Evolutionary conservation across 2,329 filamentous ascomycete species (phyloP).

Genomic region (Aspergillus unguis): DNA sequence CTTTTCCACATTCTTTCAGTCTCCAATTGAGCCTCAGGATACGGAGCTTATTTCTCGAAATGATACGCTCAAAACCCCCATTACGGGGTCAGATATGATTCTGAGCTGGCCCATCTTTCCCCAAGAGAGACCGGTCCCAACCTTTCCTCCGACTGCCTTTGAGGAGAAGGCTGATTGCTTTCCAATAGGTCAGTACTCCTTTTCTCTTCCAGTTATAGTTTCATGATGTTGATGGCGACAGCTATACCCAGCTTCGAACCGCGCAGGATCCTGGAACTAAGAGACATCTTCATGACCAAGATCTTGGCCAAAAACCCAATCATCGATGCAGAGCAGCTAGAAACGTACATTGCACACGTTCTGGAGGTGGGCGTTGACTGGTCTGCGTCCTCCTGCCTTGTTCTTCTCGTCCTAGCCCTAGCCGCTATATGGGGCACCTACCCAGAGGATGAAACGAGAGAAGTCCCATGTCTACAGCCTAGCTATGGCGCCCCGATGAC

Average conservation of each 20-base stretch:
- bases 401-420: constrained; percentile 23
- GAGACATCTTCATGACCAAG: constrained; percentile 24
- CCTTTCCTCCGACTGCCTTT: constrained; percentile 23
- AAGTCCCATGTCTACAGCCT: constrained; percentile 13
- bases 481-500: constrained; percentile 15
- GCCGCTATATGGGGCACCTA: constrained; percentile 27
- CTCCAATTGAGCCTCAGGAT: constrained; percentile 21
- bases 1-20: constrained; percentile 7
- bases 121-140: constrained; percentile 21
- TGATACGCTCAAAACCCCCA: constrained; percentile 24
- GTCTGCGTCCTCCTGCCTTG: constrained; percentile 23
- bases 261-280: constrained; percentile 21
- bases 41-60: constrained; percentile 25
- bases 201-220: neutral
- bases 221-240: neutral
- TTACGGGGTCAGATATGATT: constrained; percentile 27
- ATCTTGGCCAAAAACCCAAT: constrained; percentile 27
- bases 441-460: constrained; percentile 21
- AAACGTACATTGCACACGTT: constrained; percentile 19
- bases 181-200: constrained; percentile 13
- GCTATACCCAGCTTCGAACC: constrained; percentile 18
- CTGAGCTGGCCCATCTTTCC: constrained; percentile 26
- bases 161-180: constrained; percentile 23
- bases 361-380: constrained; percentile 25
- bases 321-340: constrained; percentile 23